Base-by-base conservation (phyloP, 768 basidiomycete genomes). In the Artomyces pyxidatus region DNA sequence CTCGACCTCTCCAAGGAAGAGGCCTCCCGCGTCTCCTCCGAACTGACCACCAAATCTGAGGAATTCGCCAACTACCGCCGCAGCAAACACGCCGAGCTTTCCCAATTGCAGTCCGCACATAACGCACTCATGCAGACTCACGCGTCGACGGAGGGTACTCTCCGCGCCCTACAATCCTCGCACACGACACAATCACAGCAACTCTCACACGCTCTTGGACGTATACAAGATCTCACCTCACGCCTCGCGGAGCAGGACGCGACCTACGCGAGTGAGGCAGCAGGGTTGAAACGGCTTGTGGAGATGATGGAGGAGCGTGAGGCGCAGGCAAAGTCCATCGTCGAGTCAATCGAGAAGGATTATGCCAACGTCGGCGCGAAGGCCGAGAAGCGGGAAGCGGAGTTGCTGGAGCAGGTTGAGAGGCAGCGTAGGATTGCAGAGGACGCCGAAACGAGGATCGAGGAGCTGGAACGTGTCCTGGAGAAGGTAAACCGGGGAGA, bases 241-340 rank as follows among this genome's bases (percentile, higher is more conserved):
- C 82, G 84, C 53, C 71, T 93, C 11, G 91, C 88, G 3, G 88
- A 89, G 58, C 85, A 89, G 58, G 91, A 95, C 57, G 81, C 84
- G 1, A 81, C 81, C 1, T 94, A 89, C 62, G 74, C 84, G 0
- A 78, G 75, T 49, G 93, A 97, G 62, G 81, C 83, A 2, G 80
- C 75, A 35, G 78, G 81, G 11, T 67, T 93, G 56, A 77, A 79
- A 50, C 75, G 91, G 26, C 71, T 96, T 16, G 83, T 93, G 10
- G 69, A 76, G 6, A 78, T 93, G 71, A 83, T 96, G 73, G 91
- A 97, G 63, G 85, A 85, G 49, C 77, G 93, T 30, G 91, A 93
- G 62, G 80, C 82, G 45, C 86, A 93, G 54, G 80, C 88, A 19
- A 88, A 89, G 68, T 75, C 78, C 19, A 80, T 91, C 46, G 83